Base-by-base conservation (phyloP, 352 stramenopile species). In the Pythium sp. region DNA sequence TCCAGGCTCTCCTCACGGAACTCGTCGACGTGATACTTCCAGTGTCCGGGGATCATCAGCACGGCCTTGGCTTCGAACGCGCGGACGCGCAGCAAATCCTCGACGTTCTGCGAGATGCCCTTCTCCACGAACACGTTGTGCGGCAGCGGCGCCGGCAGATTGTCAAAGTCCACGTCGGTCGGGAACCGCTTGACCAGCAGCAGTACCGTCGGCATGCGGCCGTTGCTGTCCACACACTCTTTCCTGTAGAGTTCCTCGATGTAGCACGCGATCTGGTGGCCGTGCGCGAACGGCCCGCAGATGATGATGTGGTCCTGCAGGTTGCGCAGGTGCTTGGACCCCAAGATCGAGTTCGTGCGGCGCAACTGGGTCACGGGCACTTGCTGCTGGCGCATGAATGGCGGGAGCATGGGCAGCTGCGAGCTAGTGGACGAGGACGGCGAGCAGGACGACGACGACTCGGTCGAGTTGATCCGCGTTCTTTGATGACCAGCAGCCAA, bases 11-110 rank as follows among this genome's bases (percentile, higher is more conserved):
- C 73, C 18, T 82, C 68, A 41, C 66, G 64, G 30, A 75, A 62
- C 49, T 82, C 76, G 53, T 81, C 76, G 24, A 80, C 70, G 58
- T 81, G 75, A 49, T 72, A 74, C 53, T 79, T 78, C 77, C 75
- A 84, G 66, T 76, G 77, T 0, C 72, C 73, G 6, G 80, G 77
- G 34, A 89, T 76, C 67, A 91, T 75, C n/a, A 89, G 65, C 34
- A 89, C 79, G 6, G 71, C 72, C 0, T 70, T 69, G 4, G 82
- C 80, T 0, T 77, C 71, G 47, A 75, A 80, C 5, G 72, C 78
- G 28, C 80, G 68, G 8, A 91, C 78, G 51, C 72, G 79, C 5
- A 87, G 56, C 24, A 91, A 55, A 41, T 89, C 80, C 47, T 87
- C 80, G 30, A 88, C 74, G 18, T 79, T 84, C 64, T 86, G 71